phyloP scores from a whole-genome alignment of 208 protist genomes.

The Acanthamoeba lenticulata region DNA sequence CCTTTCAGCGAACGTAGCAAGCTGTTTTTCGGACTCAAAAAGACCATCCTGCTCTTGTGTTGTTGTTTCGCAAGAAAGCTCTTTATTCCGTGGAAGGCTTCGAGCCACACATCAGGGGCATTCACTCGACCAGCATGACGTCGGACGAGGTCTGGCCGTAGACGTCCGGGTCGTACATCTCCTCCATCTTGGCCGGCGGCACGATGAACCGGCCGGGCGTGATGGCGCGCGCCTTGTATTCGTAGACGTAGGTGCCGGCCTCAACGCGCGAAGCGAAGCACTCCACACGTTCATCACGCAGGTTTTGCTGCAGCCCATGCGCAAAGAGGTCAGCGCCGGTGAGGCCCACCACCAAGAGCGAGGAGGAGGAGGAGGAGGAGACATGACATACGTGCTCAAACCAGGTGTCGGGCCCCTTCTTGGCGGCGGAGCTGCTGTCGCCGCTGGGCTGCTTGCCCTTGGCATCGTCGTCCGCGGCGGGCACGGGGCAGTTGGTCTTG shows the following conservation, averaged over 20 bases:
- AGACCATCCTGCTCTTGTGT: no score
- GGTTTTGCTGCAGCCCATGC: constrained; percentile 40
- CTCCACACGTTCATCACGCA: constrained; percentile 63
- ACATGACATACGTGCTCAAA: neutral
- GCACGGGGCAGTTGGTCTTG: neutral
- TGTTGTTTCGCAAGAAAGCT: no score
- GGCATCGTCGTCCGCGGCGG: neutral
- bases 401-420: neutral
- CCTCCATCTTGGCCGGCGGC: constrained; percentile 42
- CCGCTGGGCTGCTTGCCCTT: constrained; percentile 6
- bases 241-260: neutral
- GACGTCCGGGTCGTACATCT: constrained; percentile 59
- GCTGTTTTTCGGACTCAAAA: no score
- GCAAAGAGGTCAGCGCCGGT: neutral
- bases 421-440: neutral
- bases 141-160: constrained; percentile 25
- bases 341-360: neutral
- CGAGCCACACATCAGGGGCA: no score
- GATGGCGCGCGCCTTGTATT: constrained; percentile 60
- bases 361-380: neutral
- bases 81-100: no score
- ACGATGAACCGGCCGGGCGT: constrained; percentile 54
- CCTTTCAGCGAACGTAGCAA: no score
- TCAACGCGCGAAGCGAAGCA: constrained; percentile 1
- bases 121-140: constrained; percentile 14